Evolutionary conservation across 2,329 filamentous ascomycete genomes (phyloP).

Genomic region (Aspergillus sp.): DNA sequence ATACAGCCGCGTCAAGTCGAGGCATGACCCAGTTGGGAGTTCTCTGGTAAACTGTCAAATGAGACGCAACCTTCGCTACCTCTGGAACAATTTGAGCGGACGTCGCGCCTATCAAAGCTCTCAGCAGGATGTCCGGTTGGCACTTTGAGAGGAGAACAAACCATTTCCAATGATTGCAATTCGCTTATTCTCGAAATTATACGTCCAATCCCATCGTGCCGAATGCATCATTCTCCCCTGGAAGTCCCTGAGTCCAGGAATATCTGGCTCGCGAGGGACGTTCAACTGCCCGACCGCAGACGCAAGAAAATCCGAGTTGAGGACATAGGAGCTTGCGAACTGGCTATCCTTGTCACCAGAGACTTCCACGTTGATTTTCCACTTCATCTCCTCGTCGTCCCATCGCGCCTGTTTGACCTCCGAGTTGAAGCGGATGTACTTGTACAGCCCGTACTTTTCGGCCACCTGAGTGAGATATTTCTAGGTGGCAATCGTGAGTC

Average conservation of each 20-base stretch:
- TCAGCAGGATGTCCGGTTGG: background rate
- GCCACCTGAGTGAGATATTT: slow-evolving; percentile 59
- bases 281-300: slow-evolving; percentile 65
- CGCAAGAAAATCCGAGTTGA: slow-evolving; percentile 61
- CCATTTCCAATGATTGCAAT: slow-evolving; percentile 64
- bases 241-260: slow-evolving; percentile 55
- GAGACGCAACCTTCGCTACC: slow-evolving; percentile 55
- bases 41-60: slow-evolving; percentile 61
- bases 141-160: slow-evolving; percentile 24
- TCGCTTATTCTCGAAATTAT: slow-evolving; percentile 57
- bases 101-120: slow-evolving; percentile 52
- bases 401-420: slow-evolving; percentile 58
- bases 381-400: slow-evolving; percentile 58
- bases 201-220: slow-evolving; percentile 64
- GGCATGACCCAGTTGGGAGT: slow-evolving; percentile 65
- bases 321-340: slow-evolving; percentile 56
- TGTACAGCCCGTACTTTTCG: slow-evolving; percentile 59
- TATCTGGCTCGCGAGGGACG: slow-evolving; percentile 55
- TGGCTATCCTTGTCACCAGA: slow-evolving; percentile 60
- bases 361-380: slow-evolving; percentile 56
- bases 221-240: slow-evolving; percentile 61
- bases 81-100: slow-evolving; percentile 64
- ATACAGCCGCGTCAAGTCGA: slow-evolving; percentile 54
- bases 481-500: background rate
- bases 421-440: slow-evolving; percentile 63